These are phyloP conservation scores for Kalanchoe fedtschenkoi DNA, from an alignment of 164 flowering plant genomes.

Conservation along the genomic window DNA sequence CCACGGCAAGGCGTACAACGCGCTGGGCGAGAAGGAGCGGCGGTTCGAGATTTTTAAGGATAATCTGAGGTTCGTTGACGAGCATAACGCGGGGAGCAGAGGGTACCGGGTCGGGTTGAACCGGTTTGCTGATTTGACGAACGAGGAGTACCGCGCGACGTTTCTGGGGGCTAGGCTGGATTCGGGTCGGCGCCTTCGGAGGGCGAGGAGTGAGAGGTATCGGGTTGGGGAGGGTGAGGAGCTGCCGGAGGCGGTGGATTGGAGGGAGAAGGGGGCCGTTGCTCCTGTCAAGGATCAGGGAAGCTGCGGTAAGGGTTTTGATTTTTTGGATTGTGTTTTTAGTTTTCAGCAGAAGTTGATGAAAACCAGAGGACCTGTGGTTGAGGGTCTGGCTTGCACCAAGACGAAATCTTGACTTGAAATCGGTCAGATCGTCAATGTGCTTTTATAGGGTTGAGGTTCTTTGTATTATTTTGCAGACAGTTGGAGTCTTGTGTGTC, in stretches of 20 bases:
- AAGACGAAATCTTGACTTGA: neutral
- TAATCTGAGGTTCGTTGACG: slow-evolving; percentile 57
- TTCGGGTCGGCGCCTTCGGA: slow-evolving; percentile 2
- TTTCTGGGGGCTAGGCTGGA: slow-evolving; percentile 25
- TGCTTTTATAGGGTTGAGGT: neutral
- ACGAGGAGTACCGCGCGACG: slow-evolving; percentile 49
- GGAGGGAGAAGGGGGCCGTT: slow-evolving; percentile 84
- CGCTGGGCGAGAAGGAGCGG: slow-evolving; percentile 48
- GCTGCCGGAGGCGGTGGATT: slow-evolving; percentile 73
- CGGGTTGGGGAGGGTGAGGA: slow-evolving; percentile 34
- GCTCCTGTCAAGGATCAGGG: slow-evolving; percentile 72
- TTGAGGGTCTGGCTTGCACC: no score
- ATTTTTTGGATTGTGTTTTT: neutral
- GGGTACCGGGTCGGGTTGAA: slow-evolving; percentile 36
- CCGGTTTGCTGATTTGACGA: slow-evolving; percentile 50
- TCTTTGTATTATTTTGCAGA: neutral
- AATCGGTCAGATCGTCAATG: neutral
- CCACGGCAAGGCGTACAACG: slow-evolving; percentile 58
- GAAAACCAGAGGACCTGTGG: no score
- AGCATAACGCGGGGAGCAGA: slow-evolving; percentile 37
- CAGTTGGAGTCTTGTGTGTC: neutral
- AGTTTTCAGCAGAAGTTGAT: neutral
- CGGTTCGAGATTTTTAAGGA: slow-evolving; percentile 68
- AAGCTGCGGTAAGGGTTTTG: slow-evolving; percentile 57
- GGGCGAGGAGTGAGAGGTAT: slow-evolving; percentile 38